Percentiles rank a stretch among this genome's conserved stretches.
These are phyloP conservation scores for Coniochaeta sp. DNA, from an alignment of 2,329 filamentous ascomycete genomes.

Conservation along the genomic window DNA sequence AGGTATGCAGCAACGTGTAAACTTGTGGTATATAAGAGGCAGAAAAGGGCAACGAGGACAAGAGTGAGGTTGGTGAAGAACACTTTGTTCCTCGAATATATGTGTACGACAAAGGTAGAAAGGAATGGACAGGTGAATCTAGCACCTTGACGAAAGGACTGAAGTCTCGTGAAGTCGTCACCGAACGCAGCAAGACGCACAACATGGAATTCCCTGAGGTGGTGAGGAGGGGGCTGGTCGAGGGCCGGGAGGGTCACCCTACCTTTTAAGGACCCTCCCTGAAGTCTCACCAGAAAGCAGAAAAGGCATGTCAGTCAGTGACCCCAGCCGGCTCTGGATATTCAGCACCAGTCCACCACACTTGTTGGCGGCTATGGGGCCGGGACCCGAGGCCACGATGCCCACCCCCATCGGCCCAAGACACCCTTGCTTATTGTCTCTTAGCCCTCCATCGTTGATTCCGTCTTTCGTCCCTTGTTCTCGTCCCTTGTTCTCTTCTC, in stretches of 20 bases:
- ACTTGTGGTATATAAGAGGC: background rate
- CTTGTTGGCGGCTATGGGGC: background rate
- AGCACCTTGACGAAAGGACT: background rate
- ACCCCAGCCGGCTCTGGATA: background rate
- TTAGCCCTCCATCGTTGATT: background rate
- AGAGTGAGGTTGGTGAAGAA: background rate
- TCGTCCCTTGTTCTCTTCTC: background rate
- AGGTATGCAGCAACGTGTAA: background rate
- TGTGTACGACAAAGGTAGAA: background rate
- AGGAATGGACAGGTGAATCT: constrained; percentile 4
- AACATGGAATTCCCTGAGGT: background rate
- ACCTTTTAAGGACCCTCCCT: background rate
- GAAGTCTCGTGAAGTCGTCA: background rate
- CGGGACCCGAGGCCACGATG: background rate
- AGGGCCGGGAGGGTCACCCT: background rate
- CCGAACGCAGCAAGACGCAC: background rate
- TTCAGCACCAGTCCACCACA: background rate
- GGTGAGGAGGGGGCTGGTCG: background rate
- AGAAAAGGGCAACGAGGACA: background rate
- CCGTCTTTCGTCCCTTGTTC: background rate
- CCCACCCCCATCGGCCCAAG: background rate
- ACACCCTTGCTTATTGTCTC: background rate
- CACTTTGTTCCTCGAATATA: background rate
- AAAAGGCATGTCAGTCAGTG: background rate
- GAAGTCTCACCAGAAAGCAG: background rate